These are phyloP conservation scores for Homolaphlyctis polyrhiza DNA, from an alignment of 371 early-diverging fungal species.

Conservation along the genomic window DNA sequence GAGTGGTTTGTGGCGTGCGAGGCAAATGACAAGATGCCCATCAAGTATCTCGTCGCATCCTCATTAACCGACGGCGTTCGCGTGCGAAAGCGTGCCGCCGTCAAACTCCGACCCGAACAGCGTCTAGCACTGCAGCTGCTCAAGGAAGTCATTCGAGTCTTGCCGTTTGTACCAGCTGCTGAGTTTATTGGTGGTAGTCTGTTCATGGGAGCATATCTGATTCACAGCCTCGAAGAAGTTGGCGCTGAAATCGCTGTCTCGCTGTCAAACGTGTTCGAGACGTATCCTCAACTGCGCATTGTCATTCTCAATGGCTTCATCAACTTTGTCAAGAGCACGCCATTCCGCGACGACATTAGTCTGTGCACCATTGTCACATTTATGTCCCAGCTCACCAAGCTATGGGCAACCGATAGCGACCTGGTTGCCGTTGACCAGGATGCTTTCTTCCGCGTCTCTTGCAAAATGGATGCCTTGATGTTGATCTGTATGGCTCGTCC, in stretches of 20 bases:
- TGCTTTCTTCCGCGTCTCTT: slow-evolving; percentile 30
- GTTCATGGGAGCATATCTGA: slow-evolving; percentile 35
- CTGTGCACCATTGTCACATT: slow-evolving; percentile 29
- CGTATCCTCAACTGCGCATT: slow-evolving; percentile 27
- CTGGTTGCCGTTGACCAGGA: slow-evolving; percentile 19
- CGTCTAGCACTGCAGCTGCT: slow-evolving; percentile 21
- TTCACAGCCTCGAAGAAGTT: slow-evolving; percentile 26
- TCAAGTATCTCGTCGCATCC: slow-evolving; percentile 19
- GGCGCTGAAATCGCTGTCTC: slow-evolving; percentile 25
- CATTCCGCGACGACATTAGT: slow-evolving; percentile 29
- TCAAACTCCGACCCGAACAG: slow-evolving; percentile 21
- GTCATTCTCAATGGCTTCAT: slow-evolving; percentile 38
- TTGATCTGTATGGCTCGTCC: slow-evolving; percentile 30
- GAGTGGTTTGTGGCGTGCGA: slow-evolving; percentile 25
- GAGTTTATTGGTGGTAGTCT: slow-evolving; percentile 32
- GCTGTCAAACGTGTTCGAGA: slow-evolving; percentile 25
- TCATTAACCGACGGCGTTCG: slow-evolving; percentile 7
- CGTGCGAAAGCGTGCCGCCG: background rate
- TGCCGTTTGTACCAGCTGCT: slow-evolving; percentile 34
- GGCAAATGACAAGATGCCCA: slow-evolving; percentile 13
- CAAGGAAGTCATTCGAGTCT: slow-evolving; percentile 26
- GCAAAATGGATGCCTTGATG: slow-evolving; percentile 38
- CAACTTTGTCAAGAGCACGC: slow-evolving; percentile 33
- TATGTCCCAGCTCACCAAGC: slow-evolving; percentile 21
- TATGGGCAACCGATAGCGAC: slow-evolving; percentile 14